These are phyloP conservation scores for Fusarium keratoplasticum DNA, from an alignment of 2,329 filamentous ascomycete species.

Conservation along the genomic window DNA sequence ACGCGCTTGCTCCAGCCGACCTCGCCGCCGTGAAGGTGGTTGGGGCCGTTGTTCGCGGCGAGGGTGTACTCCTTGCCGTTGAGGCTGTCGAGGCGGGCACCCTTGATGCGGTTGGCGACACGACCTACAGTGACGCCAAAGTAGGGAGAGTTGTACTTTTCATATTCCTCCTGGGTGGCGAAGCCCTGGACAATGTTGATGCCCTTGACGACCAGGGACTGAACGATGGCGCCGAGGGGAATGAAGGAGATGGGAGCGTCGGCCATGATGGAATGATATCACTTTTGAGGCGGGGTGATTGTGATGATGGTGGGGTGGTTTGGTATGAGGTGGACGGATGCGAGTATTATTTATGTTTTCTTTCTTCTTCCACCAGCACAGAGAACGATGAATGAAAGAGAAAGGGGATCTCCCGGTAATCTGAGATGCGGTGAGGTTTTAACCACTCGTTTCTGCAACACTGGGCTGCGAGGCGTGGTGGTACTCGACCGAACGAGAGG, in stretches of 20 bases:
- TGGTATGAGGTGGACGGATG: slow-evolving; percentile 8
- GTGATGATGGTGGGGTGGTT: slow-evolving; percentile 9
- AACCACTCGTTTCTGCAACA: slow-evolving; percentile 23
- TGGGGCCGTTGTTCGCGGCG: slow-evolving; percentile 79
- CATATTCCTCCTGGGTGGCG: slow-evolving; percentile 79
- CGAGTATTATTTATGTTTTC: slow-evolving; percentile 19
- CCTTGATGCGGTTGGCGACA: slow-evolving; percentile 82
- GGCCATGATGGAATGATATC: slow-evolving; percentile 50
- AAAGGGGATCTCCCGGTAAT: slow-evolving; percentile 2
- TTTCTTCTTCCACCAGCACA: neutral
- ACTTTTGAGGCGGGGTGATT: slow-evolving; percentile 11
- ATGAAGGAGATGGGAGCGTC: slow-evolving; percentile 73
- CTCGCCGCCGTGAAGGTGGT: slow-evolving; percentile 79
- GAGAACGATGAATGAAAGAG: neutral
- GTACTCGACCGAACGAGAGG: neutral
- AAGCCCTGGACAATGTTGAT: slow-evolving; percentile 92
- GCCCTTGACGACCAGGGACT: slow-evolving; percentile 81
- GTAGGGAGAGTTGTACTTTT: slow-evolving; percentile 78
- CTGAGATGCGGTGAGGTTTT: slow-evolving; percentile 31
- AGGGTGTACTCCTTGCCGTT: slow-evolving; percentile 79
- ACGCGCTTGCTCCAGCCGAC: slow-evolving; percentile 85
- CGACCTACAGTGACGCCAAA: slow-evolving; percentile 96
- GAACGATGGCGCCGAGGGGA: slow-evolving; percentile 81
- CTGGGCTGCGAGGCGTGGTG: neutral
- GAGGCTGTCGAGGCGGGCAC: slow-evolving; percentile 76